Evolutionary conservation across 768 basidiomycete genomes (phyloP).

Genomic region (Russula abietina): DNA sequence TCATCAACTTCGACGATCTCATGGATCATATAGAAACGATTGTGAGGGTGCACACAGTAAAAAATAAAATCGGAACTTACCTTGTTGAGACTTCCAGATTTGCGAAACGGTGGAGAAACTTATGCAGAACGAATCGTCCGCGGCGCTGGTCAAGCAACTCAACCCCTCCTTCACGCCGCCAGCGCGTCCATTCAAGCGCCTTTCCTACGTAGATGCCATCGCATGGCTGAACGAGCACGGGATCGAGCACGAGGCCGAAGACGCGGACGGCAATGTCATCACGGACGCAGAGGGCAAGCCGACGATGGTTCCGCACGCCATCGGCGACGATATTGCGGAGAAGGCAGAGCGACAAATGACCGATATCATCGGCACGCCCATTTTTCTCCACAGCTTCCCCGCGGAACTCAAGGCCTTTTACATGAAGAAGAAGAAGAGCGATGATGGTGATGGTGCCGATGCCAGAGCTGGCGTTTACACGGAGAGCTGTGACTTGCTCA

Average conservation of each 20-base stretch:
- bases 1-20: constrained; percentile 89
- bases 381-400: constrained; percentile 94
- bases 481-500: constrained; percentile 93
- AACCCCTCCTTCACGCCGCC: constrained; percentile 84
- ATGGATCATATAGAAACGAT: constrained; percentile 89
- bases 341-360: constrained; percentile 98
- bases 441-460: constrained; percentile 33
- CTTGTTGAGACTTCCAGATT: constrained; percentile 52
- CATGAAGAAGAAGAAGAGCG: constrained; percentile 78
- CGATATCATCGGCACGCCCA: constrained; percentile 84
- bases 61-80: neutral
- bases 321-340: constrained; percentile 97
- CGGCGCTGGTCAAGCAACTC: constrained; percentile 78
- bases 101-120: constrained; percentile 85
- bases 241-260: constrained; percentile 82
- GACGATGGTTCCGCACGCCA: constrained; percentile 59
- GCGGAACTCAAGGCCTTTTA: constrained; percentile 95
- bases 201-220: constrained; percentile 90
- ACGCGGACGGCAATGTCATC: constrained; percentile 60
- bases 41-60: constrained; percentile 37
- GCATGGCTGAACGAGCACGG: constrained; percentile 88
- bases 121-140: constrained; percentile 64
- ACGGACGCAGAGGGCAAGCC: constrained; percentile 53
- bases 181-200: constrained; percentile 78
- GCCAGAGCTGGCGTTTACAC: constrained; percentile 55